Conservation (phyloP, 345 rosid genomes). For the Salix dunnii region DNA sequence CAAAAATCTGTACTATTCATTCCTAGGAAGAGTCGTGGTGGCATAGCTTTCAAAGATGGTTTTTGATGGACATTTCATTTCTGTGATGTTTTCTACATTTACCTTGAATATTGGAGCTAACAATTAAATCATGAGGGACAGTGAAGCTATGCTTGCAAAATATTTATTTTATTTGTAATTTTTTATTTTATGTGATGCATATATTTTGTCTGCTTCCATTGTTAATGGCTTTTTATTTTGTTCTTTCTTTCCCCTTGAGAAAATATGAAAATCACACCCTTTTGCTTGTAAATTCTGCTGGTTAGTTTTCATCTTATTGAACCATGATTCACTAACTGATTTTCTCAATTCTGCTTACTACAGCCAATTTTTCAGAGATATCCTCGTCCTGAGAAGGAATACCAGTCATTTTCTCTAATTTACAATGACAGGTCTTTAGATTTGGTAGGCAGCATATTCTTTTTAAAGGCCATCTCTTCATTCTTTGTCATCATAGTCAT, state of each 20-base stretch:
- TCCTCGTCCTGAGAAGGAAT: conserved; percentile 34
- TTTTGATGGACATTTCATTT: not conserved
- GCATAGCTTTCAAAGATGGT: not conserved
- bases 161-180: not conserved
- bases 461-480: not conserved
- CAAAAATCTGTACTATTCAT: not conserved
- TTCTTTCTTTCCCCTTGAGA: not conserved
- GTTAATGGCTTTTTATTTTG: conserved; percentile 3
- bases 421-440: conserved; percentile 27
- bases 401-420: conserved; percentile 33
- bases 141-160: not conserved
- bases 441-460: conserved; percentile 22
- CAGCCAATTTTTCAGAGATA: conserved; percentile 32
- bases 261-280: not conserved
- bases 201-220: conserved; percentile 1
- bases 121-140: not conserved
- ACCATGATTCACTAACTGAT: not conserved
- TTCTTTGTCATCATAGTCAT: not conserved
- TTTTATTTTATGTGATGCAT: not conserved
- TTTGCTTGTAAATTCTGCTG: not conserved
- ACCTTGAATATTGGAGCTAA: not conserved
- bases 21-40: not conserved
- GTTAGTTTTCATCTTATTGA: not conserved
- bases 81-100: not conserved
- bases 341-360: conserved; percentile 12